Base-by-base conservation (phyloP, 106 monocot genomes). In the Dioscorea alata region DNA sequence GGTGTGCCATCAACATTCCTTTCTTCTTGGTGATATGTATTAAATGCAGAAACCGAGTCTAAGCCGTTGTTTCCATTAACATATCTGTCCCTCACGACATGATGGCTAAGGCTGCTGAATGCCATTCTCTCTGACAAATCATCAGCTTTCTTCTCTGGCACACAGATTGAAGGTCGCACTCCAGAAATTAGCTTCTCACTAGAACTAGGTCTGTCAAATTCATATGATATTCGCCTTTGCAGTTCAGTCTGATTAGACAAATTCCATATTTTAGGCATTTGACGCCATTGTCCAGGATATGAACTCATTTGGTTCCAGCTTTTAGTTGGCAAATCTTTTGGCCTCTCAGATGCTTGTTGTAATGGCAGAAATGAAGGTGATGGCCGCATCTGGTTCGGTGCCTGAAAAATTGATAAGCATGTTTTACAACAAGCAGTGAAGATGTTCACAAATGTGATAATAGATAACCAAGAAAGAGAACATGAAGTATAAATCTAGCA, bases 271-370 rank as follows among this genome's bases (percentile, higher is more conserved):
- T 78, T 79, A 10, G 82, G 15, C 62, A 77, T 69, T 75, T 86
- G 88, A 49, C 96, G 83, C 92, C 97, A 92, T 20, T 92, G 89
- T 52, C 97, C 89, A 60, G 89, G 74, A 76, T 86, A 83, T 48
- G 82, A 73, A 59, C 77, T 53, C 50, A 75, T 68, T 34, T 84
- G 89, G 69, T 66, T 84, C 92, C 92, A 86, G 69, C 54, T 82
- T 80, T 84, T 89, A 48, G 75, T 72, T 70, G 80, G 57, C 59
- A 70, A 53, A 13, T 93, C 92, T 51, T 84, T 93, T 50, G 74
- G 51, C 62, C 83, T 86, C 52, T 89, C 88, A n/a, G 64, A 48
- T 57, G 69, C 59, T 69, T 74, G 78, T 69, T 74, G 78, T 64
- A 67, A 60, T 54, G 85, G 49, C 28, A 78, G 56, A 80, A 74